These are phyloP conservation scores for Adansonia grandidieri DNA, from an alignment of 441 rosid genomes.

Conservation along the genomic window DNA sequence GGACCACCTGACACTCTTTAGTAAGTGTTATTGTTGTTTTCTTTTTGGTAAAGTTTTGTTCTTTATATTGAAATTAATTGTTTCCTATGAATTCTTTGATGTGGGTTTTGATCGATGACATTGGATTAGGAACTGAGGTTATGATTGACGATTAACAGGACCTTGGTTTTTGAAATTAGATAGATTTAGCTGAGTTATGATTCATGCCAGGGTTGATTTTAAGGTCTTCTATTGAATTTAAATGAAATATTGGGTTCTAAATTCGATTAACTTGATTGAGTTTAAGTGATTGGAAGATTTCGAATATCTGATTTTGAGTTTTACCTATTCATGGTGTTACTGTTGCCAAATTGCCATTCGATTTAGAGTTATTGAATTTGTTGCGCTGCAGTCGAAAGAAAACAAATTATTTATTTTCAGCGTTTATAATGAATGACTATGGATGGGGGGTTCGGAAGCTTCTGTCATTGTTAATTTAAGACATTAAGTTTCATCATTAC, in stretches of 20 bases:
- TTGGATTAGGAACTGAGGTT: conserved; percentile 21
- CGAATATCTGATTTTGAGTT: background rate
- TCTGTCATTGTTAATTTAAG: background rate
- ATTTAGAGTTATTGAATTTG: background rate
- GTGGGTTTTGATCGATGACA: conserved; percentile 18
- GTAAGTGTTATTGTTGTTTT: conserved; percentile 34
- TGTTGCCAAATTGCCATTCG: background rate
- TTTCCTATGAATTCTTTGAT: background rate
- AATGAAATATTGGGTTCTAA: background rate
- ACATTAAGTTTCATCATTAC: background rate
- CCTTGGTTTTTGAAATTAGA: background rate
- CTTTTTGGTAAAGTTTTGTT: conserved; percentile 5
- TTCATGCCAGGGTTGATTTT: background rate
- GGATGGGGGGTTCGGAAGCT: background rate
- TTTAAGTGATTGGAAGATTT: background rate
- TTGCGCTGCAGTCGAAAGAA: background rate
- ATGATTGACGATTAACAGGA: background rate
- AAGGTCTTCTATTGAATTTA: background rate
- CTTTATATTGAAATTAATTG: background rate
- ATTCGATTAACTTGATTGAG: background rate
- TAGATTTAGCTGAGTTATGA: background rate
- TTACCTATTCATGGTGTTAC: background rate
- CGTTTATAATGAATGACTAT: background rate
- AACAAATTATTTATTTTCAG: background rate
- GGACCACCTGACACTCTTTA: conserved; percentile 79